Evolutionary conservation across 78 protist species (phyloP).

Genomic region (Pigoraptor vietnamica): DNA sequence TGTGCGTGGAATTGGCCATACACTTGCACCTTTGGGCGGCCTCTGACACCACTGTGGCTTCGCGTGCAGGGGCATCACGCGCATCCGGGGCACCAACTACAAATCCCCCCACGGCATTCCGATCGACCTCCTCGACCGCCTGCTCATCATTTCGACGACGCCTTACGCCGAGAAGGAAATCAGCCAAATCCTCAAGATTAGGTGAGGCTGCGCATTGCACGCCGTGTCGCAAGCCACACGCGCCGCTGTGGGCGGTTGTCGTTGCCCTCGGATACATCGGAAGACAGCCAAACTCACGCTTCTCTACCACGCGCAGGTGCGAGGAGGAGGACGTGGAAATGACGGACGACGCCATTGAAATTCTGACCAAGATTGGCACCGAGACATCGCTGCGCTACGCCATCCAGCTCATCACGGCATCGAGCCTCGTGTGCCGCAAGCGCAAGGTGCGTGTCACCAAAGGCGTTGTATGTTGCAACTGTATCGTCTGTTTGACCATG

Average conservation of each 20-base stretch:
- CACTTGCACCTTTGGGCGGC: too few relatives aligned
- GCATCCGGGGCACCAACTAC: conserved; percentile 86
- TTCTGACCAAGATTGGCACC: conserved; percentile 70
- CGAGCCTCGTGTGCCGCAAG: not conserved
- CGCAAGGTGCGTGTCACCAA: conserved; percentile 4
- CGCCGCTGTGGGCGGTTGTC: too few relatives aligned
- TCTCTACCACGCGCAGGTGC: conserved; percentile 52
- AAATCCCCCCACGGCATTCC: conserved; percentile 95
- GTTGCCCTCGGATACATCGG: not conserved
- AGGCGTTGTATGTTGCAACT: too few relatives aligned
- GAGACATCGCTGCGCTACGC: conserved; percentile 86
- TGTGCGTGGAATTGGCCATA: too few relatives aligned
- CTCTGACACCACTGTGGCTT: too few relatives aligned
- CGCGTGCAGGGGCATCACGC: conserved; percentile 92
- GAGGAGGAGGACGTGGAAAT: conserved; percentile 96
- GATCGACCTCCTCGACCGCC: conserved; percentile 86
- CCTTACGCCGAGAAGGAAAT: conserved; percentile 81
- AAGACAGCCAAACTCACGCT: too few relatives aligned
- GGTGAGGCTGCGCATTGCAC: conserved; percentile 59
- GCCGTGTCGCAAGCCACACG: too few relatives aligned
- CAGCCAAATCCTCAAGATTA: conserved; percentile 69
- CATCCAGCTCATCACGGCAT: conserved; percentile 91
- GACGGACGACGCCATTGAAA: conserved; percentile 68
- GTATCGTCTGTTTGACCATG: not conserved
- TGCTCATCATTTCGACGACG: conserved; percentile 90